Conservation (phyloP, 1,284 basidiomycete species). For the Rhodotorula sp. region DNA sequence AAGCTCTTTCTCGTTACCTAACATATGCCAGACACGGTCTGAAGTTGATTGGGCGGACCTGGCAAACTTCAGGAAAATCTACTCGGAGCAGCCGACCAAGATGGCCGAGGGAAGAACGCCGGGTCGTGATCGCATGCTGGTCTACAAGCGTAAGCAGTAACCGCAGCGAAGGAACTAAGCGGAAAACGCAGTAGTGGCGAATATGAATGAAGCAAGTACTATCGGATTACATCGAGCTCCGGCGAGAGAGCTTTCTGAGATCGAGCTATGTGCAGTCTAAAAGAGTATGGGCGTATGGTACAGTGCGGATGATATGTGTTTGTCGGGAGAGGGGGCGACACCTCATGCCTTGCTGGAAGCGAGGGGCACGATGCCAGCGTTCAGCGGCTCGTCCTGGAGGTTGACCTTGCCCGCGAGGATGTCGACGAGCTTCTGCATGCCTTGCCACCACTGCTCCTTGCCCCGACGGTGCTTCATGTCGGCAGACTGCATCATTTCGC, state of each 20-base stretch:
- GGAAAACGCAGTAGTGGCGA: too few relatives aligned
- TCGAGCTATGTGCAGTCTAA: slow-evolving; percentile 1
- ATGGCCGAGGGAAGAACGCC: slow-evolving; percentile 17
- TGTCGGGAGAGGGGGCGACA: too few relatives aligned
- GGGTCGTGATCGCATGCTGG: slow-evolving; percentile 34
- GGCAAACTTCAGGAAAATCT: slow-evolving; percentile 24
- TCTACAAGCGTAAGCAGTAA: slow-evolving; percentile 20
- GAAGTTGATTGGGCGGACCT: not conserved
- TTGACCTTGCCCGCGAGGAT: slow-evolving; percentile 28
- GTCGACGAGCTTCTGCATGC: slow-evolving; percentile 55
- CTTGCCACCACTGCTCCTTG: slow-evolving; percentile 77
- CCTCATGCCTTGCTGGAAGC: not conserved
- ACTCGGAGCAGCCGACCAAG: slow-evolving; percentile 23
- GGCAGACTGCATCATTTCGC: slow-evolving; percentile 78
- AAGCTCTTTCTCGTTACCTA: not conserved
- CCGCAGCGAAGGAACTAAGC: not conserved
- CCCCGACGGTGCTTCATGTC: slow-evolving; percentile 89
- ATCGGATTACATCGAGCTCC: too few relatives aligned
- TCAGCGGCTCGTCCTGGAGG: slow-evolving; percentile 29
- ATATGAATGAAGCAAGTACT: too few relatives aligned
- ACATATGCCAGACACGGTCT: not conserved
- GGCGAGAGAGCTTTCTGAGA: not conserved
- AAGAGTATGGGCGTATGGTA: not conserved
- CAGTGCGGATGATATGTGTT: not conserved
- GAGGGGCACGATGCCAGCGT: slow-evolving; percentile 14